Conservation (phyloP, 2,329 filamentous ascomycete genomes). For the Neocucurbitaria cava region DNA sequence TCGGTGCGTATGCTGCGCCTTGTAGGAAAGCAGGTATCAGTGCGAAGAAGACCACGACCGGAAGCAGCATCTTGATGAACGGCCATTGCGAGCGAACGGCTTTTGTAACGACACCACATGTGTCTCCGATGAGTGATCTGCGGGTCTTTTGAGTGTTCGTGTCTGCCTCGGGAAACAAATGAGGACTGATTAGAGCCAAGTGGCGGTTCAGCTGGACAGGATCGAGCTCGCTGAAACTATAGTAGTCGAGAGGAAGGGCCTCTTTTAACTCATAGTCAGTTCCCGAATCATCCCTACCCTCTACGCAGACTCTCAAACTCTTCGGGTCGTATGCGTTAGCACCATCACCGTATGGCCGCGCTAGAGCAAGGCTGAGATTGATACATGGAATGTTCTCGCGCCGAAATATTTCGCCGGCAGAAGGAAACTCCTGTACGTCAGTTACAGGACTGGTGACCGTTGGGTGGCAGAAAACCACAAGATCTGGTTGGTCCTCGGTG, state of each 20-base stretch:
- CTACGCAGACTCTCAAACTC: conserved; percentile 39
- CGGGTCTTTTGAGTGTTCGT: conserved; percentile 4
- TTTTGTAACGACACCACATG: conserved; percentile 13
- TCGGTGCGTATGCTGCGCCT: conserved; percentile 17
- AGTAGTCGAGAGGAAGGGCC: conserved; percentile 42
- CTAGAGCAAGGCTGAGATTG: conserved; percentile 42
- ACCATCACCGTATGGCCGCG: conserved; percentile 34
- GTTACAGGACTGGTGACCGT: conserved; percentile 9
- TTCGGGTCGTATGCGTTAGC: conserved; percentile 24
- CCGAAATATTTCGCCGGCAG: conserved; percentile 32
- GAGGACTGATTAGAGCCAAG: conserved; percentile 41
- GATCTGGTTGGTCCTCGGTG: conserved; percentile 28
- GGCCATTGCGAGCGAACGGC: conserved; percentile 2
- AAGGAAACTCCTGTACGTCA: conserved; percentile 26
- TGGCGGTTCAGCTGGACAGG: conserved; percentile 49
- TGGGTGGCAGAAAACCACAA: conserved; percentile 43
- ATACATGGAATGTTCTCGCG: conserved; percentile 36
- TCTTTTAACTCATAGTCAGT: conserved; percentile 37
- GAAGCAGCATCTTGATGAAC: conserved; percentile 9
- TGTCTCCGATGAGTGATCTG: conserved; percentile 6
- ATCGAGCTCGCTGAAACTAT: conserved; percentile 42
- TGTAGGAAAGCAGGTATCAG: conserved; percentile 26
- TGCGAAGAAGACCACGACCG: conserved; percentile 21
- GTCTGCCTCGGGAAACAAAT: conserved; percentile 15
- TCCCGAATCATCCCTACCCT: conserved; percentile 32